Evolutionary conservation across 441 rosid genomes (phyloP), one percentile per base, ranked within the genome.

Genomic region (Erysimum cheiri): DNA sequence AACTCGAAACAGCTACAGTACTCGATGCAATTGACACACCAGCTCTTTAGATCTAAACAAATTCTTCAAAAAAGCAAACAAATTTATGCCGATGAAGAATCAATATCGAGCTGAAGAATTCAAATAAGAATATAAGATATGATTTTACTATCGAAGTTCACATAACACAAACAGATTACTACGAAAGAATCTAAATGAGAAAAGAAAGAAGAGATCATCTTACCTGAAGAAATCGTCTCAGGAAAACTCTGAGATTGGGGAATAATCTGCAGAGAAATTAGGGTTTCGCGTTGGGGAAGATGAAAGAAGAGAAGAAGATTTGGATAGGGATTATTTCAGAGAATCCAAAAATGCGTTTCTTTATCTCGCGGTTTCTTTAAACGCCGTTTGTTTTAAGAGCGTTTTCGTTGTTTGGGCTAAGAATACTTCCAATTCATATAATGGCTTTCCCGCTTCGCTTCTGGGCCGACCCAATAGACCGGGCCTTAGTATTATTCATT

Each of bases 251-350:
- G 8, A 13, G 54, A 53, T 54, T 26, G 36, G 8, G 8, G 46
- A 4, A 53, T 31, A 55, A 50, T 36, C 15, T 32, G 64, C 36
- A 60, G 68, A 41, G 52, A 67, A 53, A 55, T 60, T 62, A 68
- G 70, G 70, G 78, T 54, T 75, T 69, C 65, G 59, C 36, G 29
- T 29, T 35, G 57, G 31, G 58, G 40, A 69, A 52, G 72, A 64
- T 44, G 26, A 37, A 36, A 13, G 15, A 49, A 5, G 10, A 40
- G 36, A 33, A 10, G 54, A 29, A 43, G 67, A 12, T 13, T 40
- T 31, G 65, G 39, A 46, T 47, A 59, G 32, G 29, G 64, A 28
- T 37, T 44, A 17, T 22, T 60, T 14, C 36, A 14, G 11, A 14
- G 40, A 33, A 66, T 41, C 48, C 33, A 49, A 65, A 55, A 12